phyloP scores from a whole-genome alignment of 1,139 yeast genomes.

The Taphrina wiesneri region DNA sequence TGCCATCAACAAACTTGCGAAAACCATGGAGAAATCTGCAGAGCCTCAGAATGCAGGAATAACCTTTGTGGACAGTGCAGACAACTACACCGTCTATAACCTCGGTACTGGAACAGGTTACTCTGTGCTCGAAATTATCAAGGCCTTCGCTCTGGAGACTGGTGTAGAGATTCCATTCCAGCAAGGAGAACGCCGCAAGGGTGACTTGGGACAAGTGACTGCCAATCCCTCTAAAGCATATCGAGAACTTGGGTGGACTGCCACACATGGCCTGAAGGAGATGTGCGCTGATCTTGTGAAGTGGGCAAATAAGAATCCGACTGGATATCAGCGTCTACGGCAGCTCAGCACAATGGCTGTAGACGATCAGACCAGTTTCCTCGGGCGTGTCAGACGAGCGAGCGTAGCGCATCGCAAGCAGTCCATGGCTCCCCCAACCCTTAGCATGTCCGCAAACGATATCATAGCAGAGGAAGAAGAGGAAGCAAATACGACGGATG shows the following conservation, averaged over 20 bases:
- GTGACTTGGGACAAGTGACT: constrained; percentile 74
- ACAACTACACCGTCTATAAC: constrained; percentile 57
- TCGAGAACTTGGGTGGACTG: constrained; percentile 65
- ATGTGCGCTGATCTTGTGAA: constrained; percentile 80
- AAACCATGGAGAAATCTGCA: not conserved
- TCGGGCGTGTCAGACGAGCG: constrained; percentile 13
- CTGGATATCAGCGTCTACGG: constrained; percentile 53
- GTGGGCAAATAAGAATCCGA: constrained; percentile 73
- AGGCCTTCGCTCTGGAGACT: constrained; percentile 66
- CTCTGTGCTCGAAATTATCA: constrained; percentile 70
- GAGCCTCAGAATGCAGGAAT: constrained; percentile 49
- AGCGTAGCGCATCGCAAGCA: constrained; percentile 12
- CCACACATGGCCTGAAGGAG: constrained; percentile 57
- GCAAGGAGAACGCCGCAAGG: constrained; percentile 65
- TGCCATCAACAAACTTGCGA: constrained; percentile 46
- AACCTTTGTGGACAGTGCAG: constrained; percentile 43
- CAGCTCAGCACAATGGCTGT: constrained; percentile 15
- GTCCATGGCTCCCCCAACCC: constrained; percentile 15
- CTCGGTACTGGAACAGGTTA: constrained; percentile 79
- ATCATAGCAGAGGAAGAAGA: constrained; percentile 16
- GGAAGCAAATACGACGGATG: not conserved
- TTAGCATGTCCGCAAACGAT: not conserved
- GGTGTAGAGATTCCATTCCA: constrained; percentile 67
- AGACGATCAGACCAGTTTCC: constrained; percentile 1
- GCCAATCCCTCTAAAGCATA: constrained; percentile 71